Conservation (phyloP, 768 basidiomycete genomes). For the Pleurotus pulmonarius region DNA sequence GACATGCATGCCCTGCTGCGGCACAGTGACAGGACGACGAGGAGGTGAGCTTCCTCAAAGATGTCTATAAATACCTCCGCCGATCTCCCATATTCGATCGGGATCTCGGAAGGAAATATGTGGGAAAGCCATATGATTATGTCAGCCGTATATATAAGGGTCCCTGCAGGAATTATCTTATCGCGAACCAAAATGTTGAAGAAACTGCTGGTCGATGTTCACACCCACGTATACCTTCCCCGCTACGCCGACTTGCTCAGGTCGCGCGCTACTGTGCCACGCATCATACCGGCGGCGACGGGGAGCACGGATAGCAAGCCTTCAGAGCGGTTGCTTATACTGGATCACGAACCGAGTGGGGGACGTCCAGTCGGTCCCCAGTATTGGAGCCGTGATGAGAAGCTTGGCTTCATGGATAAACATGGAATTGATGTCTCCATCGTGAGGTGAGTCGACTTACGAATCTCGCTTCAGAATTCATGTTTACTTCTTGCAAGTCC, state of each 20-base stretch:
- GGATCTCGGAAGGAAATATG: slow-evolving; percentile 2
- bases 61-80: neutral
- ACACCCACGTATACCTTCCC: slow-evolving; percentile 84
- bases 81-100: neutral
- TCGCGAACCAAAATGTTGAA: slow-evolving; percentile 18
- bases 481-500: slow-evolving; percentile 6
- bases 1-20: slow-evolving; percentile 13
- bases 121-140: neutral
- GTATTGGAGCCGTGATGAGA: slow-evolving; percentile 70
- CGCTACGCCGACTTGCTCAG: slow-evolving; percentile 72
- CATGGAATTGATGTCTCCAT: slow-evolving; percentile 80
- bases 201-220: slow-evolving; percentile 67
- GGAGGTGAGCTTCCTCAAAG: neutral
- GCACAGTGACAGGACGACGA: neutral
- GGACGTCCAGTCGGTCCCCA: slow-evolving; percentile 81
- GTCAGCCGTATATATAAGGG: slow-evolving; percentile 4
- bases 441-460: slow-evolving; percentile 54
- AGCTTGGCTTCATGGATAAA: slow-evolving; percentile 80
- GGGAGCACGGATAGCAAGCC: slow-evolving; percentile 33
- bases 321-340: slow-evolving; percentile 72
- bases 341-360: slow-evolving; percentile 75
- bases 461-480: neutral
- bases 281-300: slow-evolving; percentile 50
- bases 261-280: slow-evolving; percentile 58
- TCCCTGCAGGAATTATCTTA: slow-evolving; percentile 1